These are phyloP conservation scores for Podila clonocystis DNA, from an alignment of 192 early-diverging fungal genomes.

Conservation along the genomic window DNA sequence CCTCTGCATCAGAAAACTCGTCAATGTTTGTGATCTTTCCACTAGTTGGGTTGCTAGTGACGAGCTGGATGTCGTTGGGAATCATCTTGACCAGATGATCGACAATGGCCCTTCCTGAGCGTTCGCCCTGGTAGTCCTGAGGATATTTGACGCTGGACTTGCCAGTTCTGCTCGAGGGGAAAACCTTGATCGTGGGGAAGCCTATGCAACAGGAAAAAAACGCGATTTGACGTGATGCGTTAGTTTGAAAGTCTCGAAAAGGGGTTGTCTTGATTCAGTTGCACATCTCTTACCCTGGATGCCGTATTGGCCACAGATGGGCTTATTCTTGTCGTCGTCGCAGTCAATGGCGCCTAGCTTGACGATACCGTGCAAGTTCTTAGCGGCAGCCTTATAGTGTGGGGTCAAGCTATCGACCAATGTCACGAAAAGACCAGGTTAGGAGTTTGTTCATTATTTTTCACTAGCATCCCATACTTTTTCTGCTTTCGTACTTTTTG, in stretches of 20 bases:
- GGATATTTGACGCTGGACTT: conserved; percentile 38
- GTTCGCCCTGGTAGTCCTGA: conserved; percentile 76
- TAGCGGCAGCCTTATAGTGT: conserved; percentile 90
- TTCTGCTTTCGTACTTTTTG: conserved; percentile 64
- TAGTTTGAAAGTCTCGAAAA: not conserved
- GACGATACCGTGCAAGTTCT: conserved; percentile 83
- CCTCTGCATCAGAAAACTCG: conserved; percentile 65
- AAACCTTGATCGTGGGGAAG: conserved; percentile 90
- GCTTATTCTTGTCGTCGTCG: conserved; percentile 82
- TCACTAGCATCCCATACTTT: not conserved
- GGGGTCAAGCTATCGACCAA: conserved; percentile 70
- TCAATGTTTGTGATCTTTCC: conserved; percentile 64
- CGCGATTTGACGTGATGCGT: not conserved
- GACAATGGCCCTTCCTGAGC: conserved; percentile 79
- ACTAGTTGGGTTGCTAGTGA: conserved; percentile 60
- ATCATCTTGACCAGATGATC: conserved; percentile 73
- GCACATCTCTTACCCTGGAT: conserved; percentile 70
- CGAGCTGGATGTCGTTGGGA: conserved; percentile 65
- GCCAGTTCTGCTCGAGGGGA: conserved; percentile 55
- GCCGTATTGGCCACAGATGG: conserved; percentile 79
- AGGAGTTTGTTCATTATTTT: not conserved
- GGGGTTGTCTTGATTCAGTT: too few relatives aligned
- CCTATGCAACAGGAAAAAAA: conserved; percentile 51
- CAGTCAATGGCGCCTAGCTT: conserved; percentile 93
- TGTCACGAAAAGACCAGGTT: not conserved